Evolutionary conservation across 2,329 filamentous ascomycete species (phyloP).

Genomic region (Ascochyta clinopodiicola): DNA sequence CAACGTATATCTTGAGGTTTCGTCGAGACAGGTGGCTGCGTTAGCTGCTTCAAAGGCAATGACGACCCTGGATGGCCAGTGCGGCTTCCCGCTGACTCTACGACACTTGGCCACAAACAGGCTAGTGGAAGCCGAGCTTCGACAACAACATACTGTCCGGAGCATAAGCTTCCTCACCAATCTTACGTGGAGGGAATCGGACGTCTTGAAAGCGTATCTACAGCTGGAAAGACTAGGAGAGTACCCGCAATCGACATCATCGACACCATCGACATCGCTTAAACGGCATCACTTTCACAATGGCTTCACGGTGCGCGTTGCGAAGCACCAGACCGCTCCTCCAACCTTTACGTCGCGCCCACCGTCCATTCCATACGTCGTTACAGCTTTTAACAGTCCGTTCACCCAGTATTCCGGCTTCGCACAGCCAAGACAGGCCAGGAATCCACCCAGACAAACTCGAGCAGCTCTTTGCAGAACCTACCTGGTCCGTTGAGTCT

Average conservation of each 20-base stretch:
- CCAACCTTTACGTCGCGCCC: slow-evolving; percentile 6
- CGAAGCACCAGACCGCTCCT: slow-evolving; percentile 7
- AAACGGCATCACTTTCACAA: neutral
- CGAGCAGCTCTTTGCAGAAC: slow-evolving; percentile 63
- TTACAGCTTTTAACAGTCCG: neutral
- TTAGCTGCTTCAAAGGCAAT: slow-evolving; percentile 40
- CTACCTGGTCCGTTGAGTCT: slow-evolving; percentile 83
- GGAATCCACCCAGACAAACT: slow-evolving; percentile 40
- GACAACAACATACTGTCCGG: slow-evolving; percentile 25
- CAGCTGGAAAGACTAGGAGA: neutral
- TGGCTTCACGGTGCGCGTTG: slow-evolving; percentile 18
- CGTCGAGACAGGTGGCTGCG: slow-evolving; percentile 44
- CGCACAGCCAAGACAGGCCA: slow-evolving; percentile 8
- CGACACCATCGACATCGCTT: neutral
- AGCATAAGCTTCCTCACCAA: neutral
- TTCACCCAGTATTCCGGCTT: neutral
- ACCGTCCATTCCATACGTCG: slow-evolving; percentile 14
- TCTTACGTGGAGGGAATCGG: neutral
- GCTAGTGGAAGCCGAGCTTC: slow-evolving; percentile 27
- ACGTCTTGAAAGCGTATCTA: neutral
- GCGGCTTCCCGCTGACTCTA: slow-evolving; percentile 29
- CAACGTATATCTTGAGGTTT: slow-evolving; percentile 24
- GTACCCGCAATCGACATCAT: neutral
- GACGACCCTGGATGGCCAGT: slow-evolving; percentile 39
- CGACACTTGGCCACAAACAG: slow-evolving; percentile 22